phyloP scores from a whole-genome alignment of 2,329 filamentous ascomycete genomes.

The Cladosporium cucumerinum region DNA sequence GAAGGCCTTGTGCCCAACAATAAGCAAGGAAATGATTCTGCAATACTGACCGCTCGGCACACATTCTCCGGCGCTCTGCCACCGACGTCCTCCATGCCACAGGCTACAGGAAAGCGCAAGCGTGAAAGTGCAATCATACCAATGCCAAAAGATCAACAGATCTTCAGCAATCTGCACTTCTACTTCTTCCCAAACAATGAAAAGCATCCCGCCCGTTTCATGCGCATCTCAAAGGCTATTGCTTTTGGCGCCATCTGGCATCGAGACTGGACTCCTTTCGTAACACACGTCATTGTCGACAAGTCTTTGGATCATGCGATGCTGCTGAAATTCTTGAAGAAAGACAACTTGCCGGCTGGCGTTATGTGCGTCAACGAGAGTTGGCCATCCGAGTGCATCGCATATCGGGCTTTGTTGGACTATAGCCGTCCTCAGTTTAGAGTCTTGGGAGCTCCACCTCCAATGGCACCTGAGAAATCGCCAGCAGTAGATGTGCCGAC shows the following conservation, averaged over 20 bases:
- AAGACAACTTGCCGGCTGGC: constrained; percentile 45
- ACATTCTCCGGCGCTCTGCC: constrained; percentile 22
- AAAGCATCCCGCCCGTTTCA: constrained; percentile 61
- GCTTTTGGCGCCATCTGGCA: constrained; percentile 75
- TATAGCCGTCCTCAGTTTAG: constrained; percentile 57
- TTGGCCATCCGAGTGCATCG: constrained; percentile 45
- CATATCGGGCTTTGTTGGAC: constrained; percentile 44
- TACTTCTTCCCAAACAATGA: constrained; percentile 80
- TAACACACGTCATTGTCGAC: constrained; percentile 81
- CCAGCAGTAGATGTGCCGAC: neutral
- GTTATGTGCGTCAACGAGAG: constrained; percentile 50
- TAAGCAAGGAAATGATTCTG: neutral
- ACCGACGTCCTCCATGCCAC: constrained; percentile 18
- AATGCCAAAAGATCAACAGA: constrained; percentile 27
- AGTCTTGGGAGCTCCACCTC: constrained; percentile 36
- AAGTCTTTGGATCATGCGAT: constrained; percentile 62
- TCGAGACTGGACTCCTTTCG: constrained; percentile 48
- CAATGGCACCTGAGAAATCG: neutral
- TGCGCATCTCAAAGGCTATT: constrained; percentile 70
- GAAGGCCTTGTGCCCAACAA: neutral
- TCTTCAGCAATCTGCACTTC: constrained; percentile 33
- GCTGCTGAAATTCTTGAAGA: constrained; percentile 56
- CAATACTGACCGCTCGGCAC: constrained; percentile 5
- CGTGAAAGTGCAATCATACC: constrained; percentile 23
- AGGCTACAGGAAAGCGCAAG: constrained; percentile 29